Evolutionary conservation across 2,329 filamentous ascomycete species (phyloP).

Genomic region (Clarireedia homoeocarpa): DNA sequence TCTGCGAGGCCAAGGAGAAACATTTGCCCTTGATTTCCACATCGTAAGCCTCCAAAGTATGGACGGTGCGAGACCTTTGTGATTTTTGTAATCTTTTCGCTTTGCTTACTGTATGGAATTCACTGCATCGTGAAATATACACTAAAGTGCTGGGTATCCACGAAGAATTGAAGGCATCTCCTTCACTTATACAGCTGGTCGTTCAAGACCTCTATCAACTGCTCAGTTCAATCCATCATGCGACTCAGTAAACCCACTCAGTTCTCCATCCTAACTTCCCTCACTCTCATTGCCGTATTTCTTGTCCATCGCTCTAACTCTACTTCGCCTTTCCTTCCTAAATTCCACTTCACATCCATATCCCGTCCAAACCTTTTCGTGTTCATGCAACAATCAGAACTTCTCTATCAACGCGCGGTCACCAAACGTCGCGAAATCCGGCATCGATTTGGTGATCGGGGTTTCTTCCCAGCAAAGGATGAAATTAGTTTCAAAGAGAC

Average conservation of each 20-base stretch:
- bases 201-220: background rate
- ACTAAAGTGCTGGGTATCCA: background rate
- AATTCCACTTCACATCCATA: slow-evolving; percentile 5
- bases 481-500: slow-evolving; percentile 17
- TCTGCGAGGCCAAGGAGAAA: background rate
- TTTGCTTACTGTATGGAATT: background rate
- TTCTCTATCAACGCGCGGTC: background rate
- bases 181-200: background rate
- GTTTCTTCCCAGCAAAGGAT: slow-evolving; percentile 20
- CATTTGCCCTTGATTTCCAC: background rate
- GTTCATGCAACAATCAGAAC: slow-evolving; percentile 1
- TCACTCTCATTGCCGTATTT: background rate
- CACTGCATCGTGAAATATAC: background rate
- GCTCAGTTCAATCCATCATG: background rate
- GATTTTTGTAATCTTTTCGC: background rate
- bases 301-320: background rate
- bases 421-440: slow-evolving; percentile 1
- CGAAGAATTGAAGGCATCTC: too few relatives aligned
- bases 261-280: background rate
- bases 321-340: background rate
- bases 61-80: too few relatives aligned
- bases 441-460: background rate
- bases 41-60: background rate
- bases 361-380: slow-evolving; percentile 1
- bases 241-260: background rate